Evolutionary conservation across 208 protist genomes (phyloP).

Genomic region (Zelonia costaricensis): DNA sequence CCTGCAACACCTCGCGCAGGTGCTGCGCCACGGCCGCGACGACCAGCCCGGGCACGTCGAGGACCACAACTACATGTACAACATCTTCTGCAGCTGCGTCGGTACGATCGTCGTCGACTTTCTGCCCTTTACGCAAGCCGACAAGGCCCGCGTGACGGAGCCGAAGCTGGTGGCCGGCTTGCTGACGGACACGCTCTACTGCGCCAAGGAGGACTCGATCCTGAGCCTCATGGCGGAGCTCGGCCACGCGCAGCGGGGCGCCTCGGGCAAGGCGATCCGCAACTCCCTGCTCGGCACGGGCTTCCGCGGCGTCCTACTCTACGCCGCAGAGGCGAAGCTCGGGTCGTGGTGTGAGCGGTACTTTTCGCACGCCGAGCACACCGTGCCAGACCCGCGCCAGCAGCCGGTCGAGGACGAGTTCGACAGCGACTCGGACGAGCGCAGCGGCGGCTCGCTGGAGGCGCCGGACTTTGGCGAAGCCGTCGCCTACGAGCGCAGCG

Average conservation of each 20-base stretch:
- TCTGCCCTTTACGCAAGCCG: conserved; percentile 6
- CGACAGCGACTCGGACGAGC: conserved; percentile 47
- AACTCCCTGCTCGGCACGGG: neutral
- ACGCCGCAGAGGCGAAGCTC: conserved; percentile 37
- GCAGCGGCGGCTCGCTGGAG: conserved; percentile 15
- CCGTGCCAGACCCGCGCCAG: conserved; percentile 8
- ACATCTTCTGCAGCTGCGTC: conserved; percentile 57
- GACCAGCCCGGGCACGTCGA: conserved; percentile 6
- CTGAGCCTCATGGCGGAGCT: conserved; percentile 19
- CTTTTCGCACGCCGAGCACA: conserved; percentile 36
- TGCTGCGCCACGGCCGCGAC: conserved; percentile 31
- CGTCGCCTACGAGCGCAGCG: conserved; percentile 78
- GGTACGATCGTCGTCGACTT: conserved; percentile 58
- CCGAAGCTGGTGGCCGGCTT: conserved; percentile 31
- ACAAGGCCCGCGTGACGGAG: conserved; percentile 13
- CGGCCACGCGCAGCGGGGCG: conserved; percentile 8
- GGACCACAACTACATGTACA: conserved; percentile 28
- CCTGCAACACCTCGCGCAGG: conserved; percentile 47
- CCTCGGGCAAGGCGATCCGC: conserved; percentile 4
- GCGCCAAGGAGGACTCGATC: conserved; percentile 23
- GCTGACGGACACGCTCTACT: conserved; percentile 43
- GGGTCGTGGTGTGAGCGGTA: conserved; percentile 52
- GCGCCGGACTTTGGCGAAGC: conserved; percentile 66
- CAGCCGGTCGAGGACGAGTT: conserved; percentile 42
- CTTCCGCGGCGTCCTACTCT: conserved; percentile 25